These are phyloP conservation scores for Picochlorum costavermella DNA, from an alignment of 139 green algal species.

Conservation along the genomic window DNA sequence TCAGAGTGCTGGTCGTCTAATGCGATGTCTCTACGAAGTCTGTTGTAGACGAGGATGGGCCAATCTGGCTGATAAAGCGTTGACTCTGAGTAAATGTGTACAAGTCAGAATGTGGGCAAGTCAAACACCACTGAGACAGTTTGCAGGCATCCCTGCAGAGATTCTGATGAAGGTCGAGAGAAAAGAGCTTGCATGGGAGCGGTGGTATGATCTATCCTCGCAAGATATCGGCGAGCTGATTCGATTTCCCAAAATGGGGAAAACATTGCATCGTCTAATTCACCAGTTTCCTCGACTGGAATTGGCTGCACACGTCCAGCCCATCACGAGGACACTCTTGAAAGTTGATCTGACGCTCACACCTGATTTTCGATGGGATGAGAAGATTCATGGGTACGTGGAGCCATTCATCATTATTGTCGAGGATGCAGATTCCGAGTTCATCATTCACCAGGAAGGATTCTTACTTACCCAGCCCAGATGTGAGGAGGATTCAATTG, in stretches of 20 bases:
- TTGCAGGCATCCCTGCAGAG: conserved; percentile 65
- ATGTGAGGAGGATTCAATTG: conserved; percentile 70
- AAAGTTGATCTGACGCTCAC: conserved; percentile 95
- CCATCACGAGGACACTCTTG: conserved; percentile 86
- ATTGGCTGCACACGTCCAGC: conserved; percentile 87
- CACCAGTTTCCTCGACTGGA: conserved; percentile 94
- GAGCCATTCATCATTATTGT: conserved; percentile 96
- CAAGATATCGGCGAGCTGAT: conserved; percentile 92
- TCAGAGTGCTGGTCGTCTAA: conserved; percentile 80
- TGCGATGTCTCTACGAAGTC: conserved; percentile 97
- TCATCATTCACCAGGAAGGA: conserved; percentile 90
- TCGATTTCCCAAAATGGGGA: conserved; percentile 89
- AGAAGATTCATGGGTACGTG: conserved; percentile 79
- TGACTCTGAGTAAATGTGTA: conserved; percentile 93
- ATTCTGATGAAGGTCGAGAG: conserved; percentile 71
- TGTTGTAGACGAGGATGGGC: conserved; percentile 89
- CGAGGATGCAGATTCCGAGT: conserved; percentile 78
- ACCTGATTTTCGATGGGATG: conserved; percentile 94
- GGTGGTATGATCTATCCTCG: conserved; percentile 88
- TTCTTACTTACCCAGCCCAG: conserved; percentile 84
- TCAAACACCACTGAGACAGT: conserved; percentile 86
- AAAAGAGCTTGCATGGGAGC: conserved; percentile 93
- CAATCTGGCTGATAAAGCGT: conserved; percentile 69
- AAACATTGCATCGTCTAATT: conserved; percentile 85
- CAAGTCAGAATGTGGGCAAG: conserved; percentile 79